Percentiles rank a stretch among this genome's conserved stretches.
Conservation (phyloP, 768 basidiomycete species). For the Lactifluus rugatus region DNA sequence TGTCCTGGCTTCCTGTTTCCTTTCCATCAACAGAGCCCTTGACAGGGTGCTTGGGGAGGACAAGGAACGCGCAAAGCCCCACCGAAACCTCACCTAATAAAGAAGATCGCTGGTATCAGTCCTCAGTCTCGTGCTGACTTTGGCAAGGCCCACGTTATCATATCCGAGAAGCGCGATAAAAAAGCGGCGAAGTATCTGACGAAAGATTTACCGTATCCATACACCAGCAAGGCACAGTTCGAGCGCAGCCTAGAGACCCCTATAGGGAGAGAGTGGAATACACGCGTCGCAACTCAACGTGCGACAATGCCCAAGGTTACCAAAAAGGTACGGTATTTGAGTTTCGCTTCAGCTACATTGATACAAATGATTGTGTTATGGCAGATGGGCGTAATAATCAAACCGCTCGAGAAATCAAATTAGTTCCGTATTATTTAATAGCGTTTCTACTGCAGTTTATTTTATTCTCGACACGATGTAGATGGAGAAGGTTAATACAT, state of each 20-base stretch:
- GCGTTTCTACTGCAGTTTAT: not conserved
- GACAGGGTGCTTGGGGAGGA: conserved; percentile 89
- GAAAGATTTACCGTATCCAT: conserved; percentile 90
- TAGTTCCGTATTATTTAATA: conserved; percentile 17
- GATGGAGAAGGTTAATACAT: not conserved
- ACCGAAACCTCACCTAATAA: conserved; percentile 64
- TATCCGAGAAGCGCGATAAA: conserved; percentile 92
- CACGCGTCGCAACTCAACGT: conserved; percentile 71
- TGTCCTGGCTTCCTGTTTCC: not conserved
- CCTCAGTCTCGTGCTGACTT: conserved; percentile 75
- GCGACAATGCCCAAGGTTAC: conserved; percentile 78
- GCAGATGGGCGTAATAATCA: conserved; percentile 65
- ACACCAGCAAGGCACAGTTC: conserved; percentile 88
- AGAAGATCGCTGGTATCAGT: conserved; percentile 74
- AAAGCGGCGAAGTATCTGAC: conserved; percentile 85
- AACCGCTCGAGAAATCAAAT: conserved; percentile 51
- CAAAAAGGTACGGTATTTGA: conserved; percentile 55
- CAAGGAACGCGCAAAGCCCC: conserved; percentile 50
- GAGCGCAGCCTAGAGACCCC: conserved; percentile 76
- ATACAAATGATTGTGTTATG: not conserved
- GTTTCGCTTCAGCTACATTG: not conserved
- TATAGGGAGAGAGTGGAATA: conserved; percentile 90
- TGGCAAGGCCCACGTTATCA: conserved; percentile 80
- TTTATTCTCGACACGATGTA: not conserved
- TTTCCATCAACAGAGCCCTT: not conserved